phyloP scores from a whole-genome alignment of 2,329 filamentous ascomycete genomes.

The Dendrostoma leiphaemia region DNA sequence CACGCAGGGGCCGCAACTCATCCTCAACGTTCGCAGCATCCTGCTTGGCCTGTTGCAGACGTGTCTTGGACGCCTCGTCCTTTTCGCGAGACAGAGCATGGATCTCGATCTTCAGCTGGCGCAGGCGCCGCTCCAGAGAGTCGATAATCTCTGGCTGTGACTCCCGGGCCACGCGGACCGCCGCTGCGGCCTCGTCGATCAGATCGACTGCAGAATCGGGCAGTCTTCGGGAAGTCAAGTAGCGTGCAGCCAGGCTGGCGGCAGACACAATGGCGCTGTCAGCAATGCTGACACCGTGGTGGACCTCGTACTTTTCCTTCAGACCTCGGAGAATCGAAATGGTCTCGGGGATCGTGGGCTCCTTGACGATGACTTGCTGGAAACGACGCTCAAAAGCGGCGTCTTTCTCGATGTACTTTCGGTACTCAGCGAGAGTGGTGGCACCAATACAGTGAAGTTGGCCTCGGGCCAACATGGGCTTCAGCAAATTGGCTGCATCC shows the following conservation, averaged over 20 bases:
- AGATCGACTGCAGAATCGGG: conserved; percentile 97
- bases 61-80: conserved; percentile 84
- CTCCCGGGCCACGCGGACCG: conserved; percentile 92
- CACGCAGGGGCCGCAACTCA: conserved; percentile 84
- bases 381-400: conserved; percentile 97
- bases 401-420: conserved; percentile 99
- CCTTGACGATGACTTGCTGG: conserved; percentile 96
- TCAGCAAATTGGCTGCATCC: conserved; percentile 96
- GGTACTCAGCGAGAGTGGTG: conserved; percentile 91
- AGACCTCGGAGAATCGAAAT: conserved; percentile 97
- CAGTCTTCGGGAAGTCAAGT: conserved; percentile 84
- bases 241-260: conserved; percentile 88
- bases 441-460: conserved; percentile 98
- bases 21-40: conserved; percentile 94
- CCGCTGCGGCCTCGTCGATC: conserved; percentile 93
- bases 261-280: conserved; percentile 90
- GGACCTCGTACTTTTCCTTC: conserved; percentile 97
- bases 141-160: conserved; percentile 96
- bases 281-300: conserved; percentile 95
- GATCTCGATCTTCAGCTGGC: conserved; percentile 95
- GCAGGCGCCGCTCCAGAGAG: conserved; percentile 83
- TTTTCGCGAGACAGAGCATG: conserved; percentile 92
- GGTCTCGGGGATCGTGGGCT: conserved; percentile 84
- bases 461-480: conserved; percentile 95
- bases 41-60: conserved; percentile 78